Base-by-base conservation (phyloP, 2,329 filamentous ascomycete species). In the Pyricularia pennisetigena region DNA sequence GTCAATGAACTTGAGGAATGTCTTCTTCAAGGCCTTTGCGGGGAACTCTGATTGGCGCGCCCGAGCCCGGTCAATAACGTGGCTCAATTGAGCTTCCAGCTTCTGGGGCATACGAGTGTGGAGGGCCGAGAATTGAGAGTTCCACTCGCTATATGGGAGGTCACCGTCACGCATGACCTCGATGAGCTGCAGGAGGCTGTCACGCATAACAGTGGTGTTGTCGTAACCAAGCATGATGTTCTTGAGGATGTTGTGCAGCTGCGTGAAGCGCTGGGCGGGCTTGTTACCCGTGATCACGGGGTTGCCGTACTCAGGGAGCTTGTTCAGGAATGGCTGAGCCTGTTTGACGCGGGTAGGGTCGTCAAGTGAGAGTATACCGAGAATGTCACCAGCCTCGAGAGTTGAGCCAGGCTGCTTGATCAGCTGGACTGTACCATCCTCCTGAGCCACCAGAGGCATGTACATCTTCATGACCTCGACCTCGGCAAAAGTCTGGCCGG, bases 381-480 rank as follows among this genome's bases (percentile, higher is more conserved):
- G 88, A 70, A 99, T 98, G 77, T 99, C 95, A 79, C 95, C 95
- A 76, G 95, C 95, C 79, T 98, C 94, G 65, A 99, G 90, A 23
- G 93, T 96, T n/a, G 95, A 92, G 78, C 95, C 95, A 71, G 95
- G 95, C 82, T 98, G 95, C 87, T 99, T 99, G 85, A 99, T 97
- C 75, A 99, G 87, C 82, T 97, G 95, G 68, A 99, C 94, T 68
- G 97, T 86, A 83, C 95, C 95, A 74, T 97, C 95, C 79, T 99
- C 95, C 77, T 94, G 90, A 2, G 95, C 92, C 70, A 99, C 86
- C 68, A 99, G 85, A 75, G 95, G 95, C 95, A 99, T 99, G 86
- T 98, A 98, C 95, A 99, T 99, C 86, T 99, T 99, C 95, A 99
- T 99, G 80, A 99, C 95, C 81, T 99, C 95, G 59, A 99, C 94